Evolutionary conservation across 1,284 basidiomycete species (phyloP).

Genomic region (Cryptococcus sp.): DNA sequence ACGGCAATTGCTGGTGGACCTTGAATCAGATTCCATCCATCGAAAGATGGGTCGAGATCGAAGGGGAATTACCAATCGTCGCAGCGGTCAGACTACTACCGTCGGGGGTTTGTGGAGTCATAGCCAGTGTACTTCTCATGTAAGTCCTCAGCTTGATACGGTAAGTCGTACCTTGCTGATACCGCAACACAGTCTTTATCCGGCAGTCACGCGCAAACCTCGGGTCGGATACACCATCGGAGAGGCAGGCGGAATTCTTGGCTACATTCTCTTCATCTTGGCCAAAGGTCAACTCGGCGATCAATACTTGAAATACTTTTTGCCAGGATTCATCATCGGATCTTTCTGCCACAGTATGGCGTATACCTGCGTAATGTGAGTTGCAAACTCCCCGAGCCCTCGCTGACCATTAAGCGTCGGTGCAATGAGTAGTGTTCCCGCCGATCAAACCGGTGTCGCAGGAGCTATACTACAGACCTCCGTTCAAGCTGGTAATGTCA

Average conservation of each 20-base stretch:
- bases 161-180: too few species aligned
- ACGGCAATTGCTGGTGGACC: slow-evolving; percentile 22
- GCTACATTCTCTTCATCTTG: slow-evolving; percentile 23
- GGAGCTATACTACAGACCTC: slow-evolving; percentile 35
- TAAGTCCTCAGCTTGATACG: too few species aligned
- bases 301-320: slow-evolving; percentile 18
- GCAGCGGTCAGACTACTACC: slow-evolving; percentile 9
- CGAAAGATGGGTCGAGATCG: slow-evolving; percentile 8
- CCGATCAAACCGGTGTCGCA: slow-evolving; percentile 32
- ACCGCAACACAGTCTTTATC: slow-evolving; percentile 2
- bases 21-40: slow-evolving; percentile 15
- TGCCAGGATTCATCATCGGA: slow-evolving; percentile 18
- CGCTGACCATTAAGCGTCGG: slow-evolving; percentile 22
- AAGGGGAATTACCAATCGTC: slow-evolving; percentile 16
- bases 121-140: slow-evolving; percentile 6
- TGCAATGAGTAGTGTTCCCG: slow-evolving; percentile 30
- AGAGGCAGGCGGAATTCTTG: slow-evolving; percentile 13
- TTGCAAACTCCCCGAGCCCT: background rate
- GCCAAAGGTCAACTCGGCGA: slow-evolving; percentile 8
- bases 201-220: slow-evolving; percentile 1
- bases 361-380: slow-evolving; percentile 16
- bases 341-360: slow-evolving; percentile 10
- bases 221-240: slow-evolving; percentile 9
- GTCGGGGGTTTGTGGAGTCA: background rate
- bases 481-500: slow-evolving; percentile 28